phyloP scores from a whole-genome alignment of 139 green algal species.

The Chlamydomonas eustigma region DNA sequence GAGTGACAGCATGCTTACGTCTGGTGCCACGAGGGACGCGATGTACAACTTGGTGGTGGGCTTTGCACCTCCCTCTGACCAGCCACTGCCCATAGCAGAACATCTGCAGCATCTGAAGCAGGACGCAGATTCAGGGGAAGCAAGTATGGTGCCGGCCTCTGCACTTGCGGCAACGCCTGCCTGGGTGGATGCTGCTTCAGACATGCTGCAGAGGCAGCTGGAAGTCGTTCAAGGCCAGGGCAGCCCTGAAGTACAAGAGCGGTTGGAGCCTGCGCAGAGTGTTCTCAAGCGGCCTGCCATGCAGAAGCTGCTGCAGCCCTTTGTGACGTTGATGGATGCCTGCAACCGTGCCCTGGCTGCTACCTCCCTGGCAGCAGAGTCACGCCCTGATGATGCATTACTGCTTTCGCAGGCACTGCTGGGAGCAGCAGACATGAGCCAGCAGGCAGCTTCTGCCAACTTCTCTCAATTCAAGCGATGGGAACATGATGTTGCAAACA shows the following conservation, averaged over 20 bases:
- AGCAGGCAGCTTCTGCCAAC: neutral
- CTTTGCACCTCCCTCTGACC: neutral
- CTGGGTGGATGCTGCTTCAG: neutral
- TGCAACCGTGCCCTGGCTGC: neutral
- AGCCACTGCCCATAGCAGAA: neutral
- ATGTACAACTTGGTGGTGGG: neutral
- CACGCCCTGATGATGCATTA: neutral
- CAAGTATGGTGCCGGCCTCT: neutral
- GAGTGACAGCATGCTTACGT: too few species aligned
- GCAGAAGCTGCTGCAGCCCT: neutral
- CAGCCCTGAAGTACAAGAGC: neutral
- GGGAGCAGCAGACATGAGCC: neutral
- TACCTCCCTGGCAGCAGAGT: neutral
- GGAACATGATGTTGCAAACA: conserved; percentile 3
- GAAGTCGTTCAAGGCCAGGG: neutral
- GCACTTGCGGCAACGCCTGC: neutral
- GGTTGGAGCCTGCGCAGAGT: neutral
- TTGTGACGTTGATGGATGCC: neutral
- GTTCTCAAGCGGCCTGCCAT: neutral
- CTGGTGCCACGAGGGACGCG: too few species aligned
- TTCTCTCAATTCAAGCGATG: conserved; percentile 7
- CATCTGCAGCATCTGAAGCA: neutral
- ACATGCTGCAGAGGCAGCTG: neutral
- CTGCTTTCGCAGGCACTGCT: conserved; percentile 8
- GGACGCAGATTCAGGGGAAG: neutral